Evolutionary conservation across 2,329 filamentous ascomycete species (phyloP).

Genomic region (Westerdykella ornata): DNA sequence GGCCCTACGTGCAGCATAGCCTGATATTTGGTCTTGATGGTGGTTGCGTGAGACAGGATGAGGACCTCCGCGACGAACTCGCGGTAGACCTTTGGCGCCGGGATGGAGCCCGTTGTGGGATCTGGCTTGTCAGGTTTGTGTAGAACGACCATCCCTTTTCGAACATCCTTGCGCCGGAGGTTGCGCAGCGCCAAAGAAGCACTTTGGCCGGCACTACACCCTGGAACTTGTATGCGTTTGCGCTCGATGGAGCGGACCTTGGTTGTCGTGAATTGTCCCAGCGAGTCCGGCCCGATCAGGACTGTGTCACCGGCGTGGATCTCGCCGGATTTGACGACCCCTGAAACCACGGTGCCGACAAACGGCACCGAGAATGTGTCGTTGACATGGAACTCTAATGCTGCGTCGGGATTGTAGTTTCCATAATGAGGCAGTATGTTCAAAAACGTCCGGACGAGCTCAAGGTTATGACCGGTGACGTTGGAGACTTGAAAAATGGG

Average conservation of each 20-base stretch:
- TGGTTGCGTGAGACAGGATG: conserved; percentile 91
- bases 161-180: conserved; percentile 80
- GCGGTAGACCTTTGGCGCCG: conserved; percentile 47
- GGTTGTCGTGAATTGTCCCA: conserved; percentile 83
- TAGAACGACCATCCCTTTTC: conserved; percentile 96
- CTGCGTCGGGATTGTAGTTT: conserved; percentile 74
- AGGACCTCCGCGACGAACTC: conserved; percentile 66
- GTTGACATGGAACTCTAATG: conserved; percentile 93
- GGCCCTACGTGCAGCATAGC: conserved; percentile 97
- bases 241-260: conserved; percentile 88
- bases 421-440: conserved; percentile 94
- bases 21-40: conserved; percentile 94
- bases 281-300: conserved; percentile 79
- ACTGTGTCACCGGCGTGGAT: conserved; percentile 87
- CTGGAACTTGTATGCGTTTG: conserved; percentile 83
- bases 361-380: conserved; percentile 98
- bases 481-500: conserved; percentile 98
- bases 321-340: conserved; percentile 76
- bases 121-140: conserved; percentile 68
- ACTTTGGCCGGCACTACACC: conserved; percentile 83
- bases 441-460: conserved; percentile 84
- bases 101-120: conserved; percentile 28
- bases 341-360: conserved; percentile 91
- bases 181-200: conserved; percentile 87
- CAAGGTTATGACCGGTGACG: conserved; percentile 85